A percentile compares a stretch with the other conserved stretches of the same genome.
phyloP scores from a whole-genome alignment of 2,329 filamentous ascomycete species.

The Colletotrichum limetticola region DNA sequence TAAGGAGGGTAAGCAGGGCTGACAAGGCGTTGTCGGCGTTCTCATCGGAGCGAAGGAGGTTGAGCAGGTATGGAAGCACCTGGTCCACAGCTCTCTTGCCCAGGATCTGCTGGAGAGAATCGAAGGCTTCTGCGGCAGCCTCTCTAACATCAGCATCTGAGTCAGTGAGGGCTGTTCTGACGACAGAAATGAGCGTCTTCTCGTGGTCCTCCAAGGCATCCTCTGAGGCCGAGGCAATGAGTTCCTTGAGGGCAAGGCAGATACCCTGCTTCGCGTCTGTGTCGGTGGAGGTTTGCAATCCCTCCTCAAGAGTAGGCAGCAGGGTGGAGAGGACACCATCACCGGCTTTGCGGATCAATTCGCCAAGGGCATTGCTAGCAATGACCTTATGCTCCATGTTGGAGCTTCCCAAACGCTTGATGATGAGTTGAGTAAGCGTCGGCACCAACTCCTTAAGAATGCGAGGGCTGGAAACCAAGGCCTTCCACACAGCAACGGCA shows the following conservation, averaged over 20 bases:
- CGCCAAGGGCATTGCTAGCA: constrained; percentile 94
- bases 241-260: constrained; percentile 92
- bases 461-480: constrained; percentile 88
- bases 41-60: constrained; percentile 84
- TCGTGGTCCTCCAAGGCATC: constrained; percentile 95
- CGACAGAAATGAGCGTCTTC: constrained; percentile 92
- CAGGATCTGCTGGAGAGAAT: constrained; percentile 90
- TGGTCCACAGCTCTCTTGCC: constrained; percentile 96
- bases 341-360: constrained; percentile 96
- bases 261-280: constrained; percentile 96
- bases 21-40: constrained; percentile 93
- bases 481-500: constrained; percentile 96
- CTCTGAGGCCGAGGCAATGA: constrained; percentile 87
- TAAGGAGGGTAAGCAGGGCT: constrained; percentile 92
- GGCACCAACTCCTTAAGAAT: constrained; percentile 96
- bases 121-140: constrained; percentile 96
- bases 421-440: constrained; percentile 93
- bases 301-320: constrained; percentile 91
- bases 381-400: constrained; percentile 99
- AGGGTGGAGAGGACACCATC: constrained; percentile 90
- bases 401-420: constrained; percentile 90
- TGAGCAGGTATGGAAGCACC: constrained; percentile 91
- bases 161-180: constrained; percentile 92
- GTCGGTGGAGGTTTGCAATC: constrained; percentile 87
- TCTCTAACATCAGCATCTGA: constrained; percentile 90